Evolutionary conservation across 192 early-diverging fungal genomes (phyloP).

Genomic region (Coemansia brasiliensis): DNA sequence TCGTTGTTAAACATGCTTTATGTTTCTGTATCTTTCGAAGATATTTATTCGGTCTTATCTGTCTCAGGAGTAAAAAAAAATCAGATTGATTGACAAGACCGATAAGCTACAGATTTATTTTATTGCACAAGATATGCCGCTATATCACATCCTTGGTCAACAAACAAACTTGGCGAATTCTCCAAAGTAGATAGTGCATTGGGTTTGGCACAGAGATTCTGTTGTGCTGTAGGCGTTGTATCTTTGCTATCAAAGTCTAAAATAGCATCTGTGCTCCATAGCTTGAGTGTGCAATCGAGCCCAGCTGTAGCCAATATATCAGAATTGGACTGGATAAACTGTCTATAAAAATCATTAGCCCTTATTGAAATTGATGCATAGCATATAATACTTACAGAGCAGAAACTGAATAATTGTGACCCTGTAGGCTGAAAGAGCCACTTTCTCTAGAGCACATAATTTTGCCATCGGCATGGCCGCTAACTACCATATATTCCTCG

Average conservation of each 20-base stretch:
- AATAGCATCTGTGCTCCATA: slow-evolving; percentile 38
- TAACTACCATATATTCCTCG: slow-evolving; percentile 21
- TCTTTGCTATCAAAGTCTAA: not conserved
- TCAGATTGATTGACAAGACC: no score
- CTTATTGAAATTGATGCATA: not conserved
- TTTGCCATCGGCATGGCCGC: slow-evolving; percentile 51
- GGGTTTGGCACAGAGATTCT: slow-evolving; percentile 23
- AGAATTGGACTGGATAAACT: slow-evolving; percentile 33
- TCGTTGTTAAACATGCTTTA: slow-evolving; percentile 7
- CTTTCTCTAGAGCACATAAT: slow-evolving; percentile 30
- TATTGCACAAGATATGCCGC: not conserved
- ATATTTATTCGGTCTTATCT: no score
- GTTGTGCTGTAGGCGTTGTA: not conserved
- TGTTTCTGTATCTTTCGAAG: slow-evolving; percentile 11
- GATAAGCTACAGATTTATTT: no score
- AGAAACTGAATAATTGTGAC: slow-evolving; percentile 49
- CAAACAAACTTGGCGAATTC: slow-evolving; percentile 15
- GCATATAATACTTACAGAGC: slow-evolving; percentile 24
- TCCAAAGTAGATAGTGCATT: slow-evolving; percentile 24
- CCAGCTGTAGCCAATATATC: slow-evolving; percentile 41
- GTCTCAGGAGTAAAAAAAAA: no score
- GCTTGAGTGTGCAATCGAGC: slow-evolving; percentile 27
- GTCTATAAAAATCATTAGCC: slow-evolving; percentile 15
- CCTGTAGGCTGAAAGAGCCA: slow-evolving; percentile 13
- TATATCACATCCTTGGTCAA: slow-evolving; percentile 25